phyloP scores from a whole-genome alignment of 2,329 filamentous ascomycete genomes.

The Colletotrichum sp. region DNA sequence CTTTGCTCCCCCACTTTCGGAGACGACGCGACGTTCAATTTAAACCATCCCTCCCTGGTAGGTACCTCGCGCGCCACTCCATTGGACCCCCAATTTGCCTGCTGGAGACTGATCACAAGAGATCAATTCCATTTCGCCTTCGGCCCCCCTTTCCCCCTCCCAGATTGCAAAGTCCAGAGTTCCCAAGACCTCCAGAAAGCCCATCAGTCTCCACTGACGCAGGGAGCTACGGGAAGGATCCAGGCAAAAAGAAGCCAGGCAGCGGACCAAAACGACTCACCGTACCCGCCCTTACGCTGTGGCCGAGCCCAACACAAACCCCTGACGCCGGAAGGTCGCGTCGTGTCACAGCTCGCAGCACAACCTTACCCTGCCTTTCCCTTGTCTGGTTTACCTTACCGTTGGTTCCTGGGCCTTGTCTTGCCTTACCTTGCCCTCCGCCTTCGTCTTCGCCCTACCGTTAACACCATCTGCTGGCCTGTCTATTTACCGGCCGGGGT shows the following conservation, averaged over 20 bases:
- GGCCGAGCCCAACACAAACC: slow-evolving; percentile 11
- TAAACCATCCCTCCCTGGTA: slow-evolving; percentile 15
- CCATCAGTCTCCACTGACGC: background rate
- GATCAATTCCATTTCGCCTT: slow-evolving; percentile 1
- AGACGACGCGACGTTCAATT: slow-evolving; percentile 21
- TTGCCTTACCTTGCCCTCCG: background rate
- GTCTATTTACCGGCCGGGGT: slow-evolving; percentile 1
- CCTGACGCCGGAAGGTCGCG: slow-evolving; percentile 18
- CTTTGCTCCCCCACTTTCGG: slow-evolving; percentile 11
- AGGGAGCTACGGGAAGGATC: background rate
- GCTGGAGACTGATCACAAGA: slow-evolving; percentile 17
- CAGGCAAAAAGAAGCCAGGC: background rate
- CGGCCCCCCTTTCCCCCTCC: background rate
- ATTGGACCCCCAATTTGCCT: slow-evolving; percentile 19
- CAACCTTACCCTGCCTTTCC: background rate
- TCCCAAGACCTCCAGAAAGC: background rate
- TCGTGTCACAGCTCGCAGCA: slow-evolving; percentile 8
- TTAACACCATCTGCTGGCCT: background rate
- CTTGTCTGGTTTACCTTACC: background rate
- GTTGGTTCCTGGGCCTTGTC: background rate
- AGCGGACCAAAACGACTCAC: background rate
- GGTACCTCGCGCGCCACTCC: slow-evolving; percentile 9
- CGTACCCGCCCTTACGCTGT: slow-evolving; percentile 5
- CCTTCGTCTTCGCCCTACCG: slow-evolving; percentile 13
- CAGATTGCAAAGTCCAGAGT: background rate